Percentiles rank a stretch among this genome's conserved stretches.
phyloP scores from a whole-genome alignment of 257 asterid species.

The Craterostigma plantagineum region DNA sequence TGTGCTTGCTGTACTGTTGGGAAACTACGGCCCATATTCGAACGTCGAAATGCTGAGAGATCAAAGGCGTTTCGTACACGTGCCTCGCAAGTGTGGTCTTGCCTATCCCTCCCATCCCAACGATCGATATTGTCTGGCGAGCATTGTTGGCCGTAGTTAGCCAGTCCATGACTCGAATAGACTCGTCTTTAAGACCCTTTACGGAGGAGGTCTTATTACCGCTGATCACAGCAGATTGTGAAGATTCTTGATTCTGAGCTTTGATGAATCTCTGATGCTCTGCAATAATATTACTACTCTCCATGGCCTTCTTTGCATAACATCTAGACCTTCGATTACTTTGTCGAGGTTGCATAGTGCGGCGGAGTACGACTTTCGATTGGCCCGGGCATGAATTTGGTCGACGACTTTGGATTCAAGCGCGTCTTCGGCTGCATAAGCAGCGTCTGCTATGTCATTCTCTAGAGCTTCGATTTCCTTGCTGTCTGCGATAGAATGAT shows the following conservation, averaged over 20 bases:
- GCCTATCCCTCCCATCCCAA: conserved; percentile 6
- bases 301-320: background rate
- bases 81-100: conserved; percentile 15
- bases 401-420: background rate
- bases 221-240: too few relatives aligned
- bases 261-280: too few relatives aligned
- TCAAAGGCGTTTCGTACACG: conserved; percentile 4
- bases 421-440: background rate
- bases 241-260: too few relatives aligned
- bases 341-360: background rate
- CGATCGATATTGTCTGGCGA: background rate
- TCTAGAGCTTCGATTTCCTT: background rate
- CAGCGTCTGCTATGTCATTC: background rate
- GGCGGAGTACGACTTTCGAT: background rate
- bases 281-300: too few relatives aligned
- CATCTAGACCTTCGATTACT: background rate
- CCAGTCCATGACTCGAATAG: background rate
- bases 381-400: background rate
- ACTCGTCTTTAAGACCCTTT: conserved; percentile 3
- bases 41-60: conserved; percentile 6
- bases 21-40: conserved; percentile 10
- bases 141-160: background rate
- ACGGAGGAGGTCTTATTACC: background rate
- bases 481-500: background rate
- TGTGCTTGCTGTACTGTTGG: background rate